Evolutionary conservation across 2,329 filamentous ascomycete species (phyloP), one percentile per base, ranked within the genome.

Genomic region (Aspergillus clavatus): DNA sequence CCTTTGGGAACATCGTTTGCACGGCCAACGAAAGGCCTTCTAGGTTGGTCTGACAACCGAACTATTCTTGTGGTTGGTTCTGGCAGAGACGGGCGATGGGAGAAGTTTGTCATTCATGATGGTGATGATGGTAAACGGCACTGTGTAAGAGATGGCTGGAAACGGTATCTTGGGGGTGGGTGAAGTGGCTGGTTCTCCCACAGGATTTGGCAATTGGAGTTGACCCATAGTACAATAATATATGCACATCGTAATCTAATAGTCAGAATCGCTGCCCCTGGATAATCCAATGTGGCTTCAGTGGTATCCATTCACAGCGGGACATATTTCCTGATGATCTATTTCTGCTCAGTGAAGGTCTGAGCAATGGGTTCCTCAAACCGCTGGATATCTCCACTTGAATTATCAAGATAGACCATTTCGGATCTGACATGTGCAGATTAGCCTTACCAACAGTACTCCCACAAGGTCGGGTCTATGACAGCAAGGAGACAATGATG

Each of bases 31-130:
- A 95, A 95, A 64, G 93, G 93, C 0, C 72, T 93, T 6, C 78
- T 96, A 45, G 89, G 89, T 2, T 97, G 94, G 89, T 76, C 83
- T 7, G 77, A 82, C 53, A 86, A 95, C 52, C 73, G 81, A 18
- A 86, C 79, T 12, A 71, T 95, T 8, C 71, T 90, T 1, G 83
- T 95, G 1, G 74, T 95, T 40, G 86, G 89, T 3, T 86, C 87
- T 1, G 89, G 89, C 0, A 77, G 79, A 48, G 87, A 93, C 62
- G 86, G 86, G 12, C 77, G 86, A 40, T 96, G 90, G 89, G 89
- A 96, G 71, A 89, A 86, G 50, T 95, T 95, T 58, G 73, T 83
- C 16, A 72, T 94, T 41, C 76, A 76, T n/a, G 77, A 84, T 44
- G 79, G 78, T 11, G 78, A 83, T 18, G 82, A 86, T 50, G 86